phyloP scores from a whole-genome alignment of 2,329 filamentous ascomycete species.

The Monilinia fructicola region DNA sequence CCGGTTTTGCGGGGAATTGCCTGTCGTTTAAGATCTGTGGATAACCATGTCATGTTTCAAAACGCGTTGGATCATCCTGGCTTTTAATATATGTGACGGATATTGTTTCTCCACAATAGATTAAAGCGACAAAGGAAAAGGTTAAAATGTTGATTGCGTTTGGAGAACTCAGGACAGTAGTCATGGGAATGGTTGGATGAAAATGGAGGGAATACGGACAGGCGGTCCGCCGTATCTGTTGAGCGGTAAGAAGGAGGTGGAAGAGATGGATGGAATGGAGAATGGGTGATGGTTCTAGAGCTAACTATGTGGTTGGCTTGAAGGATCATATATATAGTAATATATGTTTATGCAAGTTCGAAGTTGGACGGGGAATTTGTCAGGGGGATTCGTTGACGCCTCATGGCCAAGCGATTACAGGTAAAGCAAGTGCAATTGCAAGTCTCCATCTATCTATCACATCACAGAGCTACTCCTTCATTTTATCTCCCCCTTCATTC shows the following conservation, averaged over 20 bases:
- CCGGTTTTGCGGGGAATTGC: neutral
- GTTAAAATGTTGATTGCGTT: too few species aligned
- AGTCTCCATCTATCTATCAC: neutral
- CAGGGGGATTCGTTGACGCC: neutral
- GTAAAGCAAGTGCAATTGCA: too few species aligned
- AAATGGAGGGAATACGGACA: constrained; percentile 5
- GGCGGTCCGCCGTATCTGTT: constrained; percentile 8
- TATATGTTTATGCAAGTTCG: neutral
- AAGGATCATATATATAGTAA: neutral
- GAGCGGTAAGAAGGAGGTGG: neutral
- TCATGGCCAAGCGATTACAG: neutral
- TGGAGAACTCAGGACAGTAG: neutral
- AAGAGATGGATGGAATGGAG: neutral
- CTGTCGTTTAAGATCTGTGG: constrained; percentile 9
- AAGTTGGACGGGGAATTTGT: neutral
- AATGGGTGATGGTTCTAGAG: neutral
- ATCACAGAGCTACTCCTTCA: neutral
- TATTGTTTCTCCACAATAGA: constrained; percentile 16
- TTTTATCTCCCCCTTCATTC: neutral
- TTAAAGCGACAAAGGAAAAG: neutral
- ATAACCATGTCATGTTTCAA: constrained; percentile 9
- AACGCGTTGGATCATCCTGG: neutral
- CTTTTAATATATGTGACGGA: constrained; percentile 21
- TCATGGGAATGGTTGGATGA: neutral
- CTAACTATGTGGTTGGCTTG: neutral